These are phyloP conservation scores for Candida hungchunana DNA, from an alignment of 805 yeast species.

Conservation along the genomic window DNA sequence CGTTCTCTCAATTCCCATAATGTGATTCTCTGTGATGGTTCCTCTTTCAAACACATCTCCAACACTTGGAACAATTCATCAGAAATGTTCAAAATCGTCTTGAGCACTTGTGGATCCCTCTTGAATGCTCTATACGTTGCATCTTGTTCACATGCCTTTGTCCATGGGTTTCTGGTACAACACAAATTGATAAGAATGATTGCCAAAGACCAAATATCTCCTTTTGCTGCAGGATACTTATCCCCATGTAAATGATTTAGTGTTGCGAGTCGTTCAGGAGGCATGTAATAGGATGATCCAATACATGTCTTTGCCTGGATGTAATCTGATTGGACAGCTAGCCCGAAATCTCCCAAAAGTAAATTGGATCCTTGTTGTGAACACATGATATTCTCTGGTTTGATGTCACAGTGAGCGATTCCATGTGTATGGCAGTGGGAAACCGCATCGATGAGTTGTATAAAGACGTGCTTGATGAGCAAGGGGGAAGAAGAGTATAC, in stretches of 20 bases:
- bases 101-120: constrained; percentile 49
- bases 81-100: constrained; percentile 70
- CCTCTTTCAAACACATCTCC: constrained; percentile 27
- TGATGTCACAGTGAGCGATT: constrained; percentile 91
- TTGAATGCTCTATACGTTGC: constrained; percentile 62
- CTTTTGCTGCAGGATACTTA: constrained; percentile 62
- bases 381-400: constrained; percentile 89
- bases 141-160: constrained; percentile 65
- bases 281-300: constrained; percentile 89
- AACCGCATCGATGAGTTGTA: constrained; percentile 79
- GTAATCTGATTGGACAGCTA: constrained; percentile 59
- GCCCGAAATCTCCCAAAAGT: constrained; percentile 83
- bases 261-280: constrained; percentile 71
- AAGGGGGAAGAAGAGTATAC: constrained; percentile 45
- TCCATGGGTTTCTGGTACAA: constrained; percentile 89
- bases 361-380: constrained; percentile 50
- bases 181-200: constrained; percentile 75
- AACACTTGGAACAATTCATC: constrained; percentile 53
- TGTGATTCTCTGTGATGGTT: constrained; percentile 32
- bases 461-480: constrained; percentile 52
- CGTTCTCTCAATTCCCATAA: constrained; percentile 19
- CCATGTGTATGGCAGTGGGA: constrained; percentile 76
- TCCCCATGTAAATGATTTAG: constrained; percentile 26
- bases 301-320: constrained; percentile 72
- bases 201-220: constrained; percentile 87